phyloP scores from a whole-genome alignment of 345 rosid genomes.

The Sonneratia caseolaris region DNA sequence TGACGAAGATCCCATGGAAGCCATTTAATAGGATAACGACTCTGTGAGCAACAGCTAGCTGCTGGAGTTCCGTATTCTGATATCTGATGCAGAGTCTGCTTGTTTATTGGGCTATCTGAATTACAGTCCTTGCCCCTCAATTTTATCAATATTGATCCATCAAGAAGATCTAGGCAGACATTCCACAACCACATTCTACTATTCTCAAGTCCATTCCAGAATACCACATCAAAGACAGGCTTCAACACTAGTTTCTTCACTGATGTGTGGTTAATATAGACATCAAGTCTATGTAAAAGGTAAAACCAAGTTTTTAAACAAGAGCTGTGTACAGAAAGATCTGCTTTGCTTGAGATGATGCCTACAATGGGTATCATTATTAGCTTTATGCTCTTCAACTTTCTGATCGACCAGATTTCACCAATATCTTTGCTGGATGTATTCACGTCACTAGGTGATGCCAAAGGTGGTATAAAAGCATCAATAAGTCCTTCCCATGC shows the following conservation, averaged over 20 bases:
- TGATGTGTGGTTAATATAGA: slow-evolving; percentile 19
- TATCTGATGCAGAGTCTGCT: slow-evolving; percentile 11
- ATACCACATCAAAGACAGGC: slow-evolving; percentile 40
- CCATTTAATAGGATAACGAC: slow-evolving; percentile 41
- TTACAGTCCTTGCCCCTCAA: slow-evolving; percentile 15
- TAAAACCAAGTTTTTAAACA: slow-evolving; percentile 48
- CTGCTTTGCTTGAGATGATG: slow-evolving; percentile 33
- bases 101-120: slow-evolving; percentile 11
- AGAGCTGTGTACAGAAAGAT: slow-evolving; percentile 29
- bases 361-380: slow-evolving; percentile 44
- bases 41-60: slow-evolving; percentile 17
- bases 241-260: slow-evolving; percentile 29
- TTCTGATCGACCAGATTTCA: slow-evolving; percentile 20
- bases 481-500: slow-evolving; percentile 58
- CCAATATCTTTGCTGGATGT: slow-evolving; percentile 9
- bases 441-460: slow-evolving; percentile 10
- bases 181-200: slow-evolving; percentile 31
- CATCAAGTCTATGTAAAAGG: slow-evolving; percentile 45
- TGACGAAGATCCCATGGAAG: slow-evolving; percentile 31
- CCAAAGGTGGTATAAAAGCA: slow-evolving; percentile 26
- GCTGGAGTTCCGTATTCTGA: slow-evolving; percentile 15
- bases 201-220: slow-evolving; percentile 21
- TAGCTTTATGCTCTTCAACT: slow-evolving; percentile 37
- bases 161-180: slow-evolving; percentile 36
- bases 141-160: slow-evolving; percentile 26